Base-by-base conservation (phyloP, 495 filamentous ascomycete genomes). In the Xylaria flabelliformis region DNA sequence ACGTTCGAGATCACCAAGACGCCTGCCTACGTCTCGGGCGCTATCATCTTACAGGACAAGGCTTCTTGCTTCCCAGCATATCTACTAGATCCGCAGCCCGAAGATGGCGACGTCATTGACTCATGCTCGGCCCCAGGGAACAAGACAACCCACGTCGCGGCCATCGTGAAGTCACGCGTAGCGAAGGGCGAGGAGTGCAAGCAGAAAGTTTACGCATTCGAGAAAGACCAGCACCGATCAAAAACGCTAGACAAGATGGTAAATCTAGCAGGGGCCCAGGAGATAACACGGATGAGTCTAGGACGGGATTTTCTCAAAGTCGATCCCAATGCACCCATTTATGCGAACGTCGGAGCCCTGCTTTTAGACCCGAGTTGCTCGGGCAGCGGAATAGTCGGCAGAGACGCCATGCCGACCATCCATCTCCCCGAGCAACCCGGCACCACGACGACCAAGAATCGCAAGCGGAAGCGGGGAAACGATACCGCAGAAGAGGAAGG, bases 11-110 rank as follows among this genome's bases (percentile, higher is more conserved):
- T 97, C 64, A 88, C 89, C 10, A 89, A 88, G 42, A 90, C 88
- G 0, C 74, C 86, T 10, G 92, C 93, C 1, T 98, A 98, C 78
- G 86, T 83, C 32, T 82, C 85, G 4, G 96, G 96, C 2, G 82
- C 88, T 58, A 87, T 99, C 67, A 97, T 98, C 51, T 78, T 99
- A 48, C 96, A 99, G 81, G 97, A 99, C 78, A 98, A 97, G 78
- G 97, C 96, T 1, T 97, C 94, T 0, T 99, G 96, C 75, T 97
- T 99, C 74, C 95, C 96, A 5, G 96, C 95, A 0, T 93, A 94
- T 77, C 83, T 99, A 0, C 82, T 98, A 0, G 88, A 94, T 65
- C 87, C 90, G 5, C 76, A 77, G 1, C 73, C 84, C 4, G 83
- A 85, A 63, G 85, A 90, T 68, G 93, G 92, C 2, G 89, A 95